These are phyloP conservation scores for Patellaria atrata DNA, from an alignment of 495 filamentous ascomycete genomes.

Conservation along the genomic window DNA sequence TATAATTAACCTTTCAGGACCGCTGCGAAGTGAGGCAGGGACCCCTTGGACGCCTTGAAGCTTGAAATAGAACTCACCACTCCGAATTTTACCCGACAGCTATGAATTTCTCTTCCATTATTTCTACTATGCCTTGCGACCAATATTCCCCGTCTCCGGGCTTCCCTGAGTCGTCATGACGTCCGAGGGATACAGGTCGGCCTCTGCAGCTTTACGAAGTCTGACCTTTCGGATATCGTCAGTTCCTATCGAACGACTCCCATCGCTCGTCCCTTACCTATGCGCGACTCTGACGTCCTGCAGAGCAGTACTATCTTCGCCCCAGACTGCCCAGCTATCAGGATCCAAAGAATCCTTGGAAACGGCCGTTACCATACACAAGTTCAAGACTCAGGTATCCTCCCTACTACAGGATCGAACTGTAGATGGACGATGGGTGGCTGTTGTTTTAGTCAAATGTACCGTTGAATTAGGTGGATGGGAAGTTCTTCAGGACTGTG, in stretches of 20 bases:
- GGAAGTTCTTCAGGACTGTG: constrained; percentile 55
- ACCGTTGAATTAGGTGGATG: constrained; percentile 66
- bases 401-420: constrained; percentile 59
- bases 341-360: constrained; percentile 44
- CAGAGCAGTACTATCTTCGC: constrained; percentile 21
- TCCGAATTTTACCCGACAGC: too few species aligned
- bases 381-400: constrained; percentile 61
- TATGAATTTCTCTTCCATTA: too few species aligned
- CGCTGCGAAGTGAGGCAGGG: constrained; percentile 2
- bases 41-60: neutral
- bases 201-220: constrained; percentile 16
- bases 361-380: constrained; percentile 51
- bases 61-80: neutral
- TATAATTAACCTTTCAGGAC: too few species aligned
- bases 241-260: constrained; percentile 21
- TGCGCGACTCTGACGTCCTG: constrained; percentile 19
- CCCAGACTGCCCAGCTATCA: constrained; percentile 9
- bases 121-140: too few species aligned
- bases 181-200: neutral
- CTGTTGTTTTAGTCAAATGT: constrained; percentile 63
- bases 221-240: constrained; percentile 25
- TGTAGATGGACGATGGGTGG: constrained; percentile 58
- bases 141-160: neutral
- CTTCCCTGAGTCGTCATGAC: too few species aligned
- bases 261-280: constrained; percentile 21